These are phyloP conservation scores for Pisolithus orientalis DNA, from an alignment of 768 basidiomycete species.

Conservation along the genomic window DNA sequence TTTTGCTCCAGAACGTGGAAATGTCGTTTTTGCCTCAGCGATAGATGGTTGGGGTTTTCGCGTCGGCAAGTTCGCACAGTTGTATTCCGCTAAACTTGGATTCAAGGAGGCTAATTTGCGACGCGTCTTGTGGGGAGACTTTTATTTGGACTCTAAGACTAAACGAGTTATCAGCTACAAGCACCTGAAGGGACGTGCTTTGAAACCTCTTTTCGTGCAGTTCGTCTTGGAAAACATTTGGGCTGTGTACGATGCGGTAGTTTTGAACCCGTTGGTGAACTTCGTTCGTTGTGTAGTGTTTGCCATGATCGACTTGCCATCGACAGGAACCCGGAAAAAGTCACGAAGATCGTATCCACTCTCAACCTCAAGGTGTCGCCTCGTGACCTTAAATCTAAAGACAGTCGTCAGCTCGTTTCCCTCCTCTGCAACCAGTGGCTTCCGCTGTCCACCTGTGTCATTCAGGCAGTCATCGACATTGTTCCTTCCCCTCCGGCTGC, in stretches of 20 bases:
- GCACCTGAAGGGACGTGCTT: slow-evolving; percentile 75
- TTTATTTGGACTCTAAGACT: slow-evolving; percentile 92
- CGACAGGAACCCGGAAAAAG: slow-evolving; percentile 80
- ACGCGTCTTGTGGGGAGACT: slow-evolving; percentile 94
- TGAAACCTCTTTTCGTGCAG: slow-evolving; percentile 96
- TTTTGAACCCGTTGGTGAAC: slow-evolving; percentile 77
- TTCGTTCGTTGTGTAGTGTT: not conserved
- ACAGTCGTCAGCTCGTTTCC: slow-evolving; percentile 75
- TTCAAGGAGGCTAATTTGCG: slow-evolving; percentile 84
- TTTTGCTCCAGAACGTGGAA: slow-evolving; percentile 92
- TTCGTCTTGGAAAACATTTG: slow-evolving; percentile 96
- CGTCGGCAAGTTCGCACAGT: slow-evolving; percentile 85
- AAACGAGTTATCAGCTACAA: slow-evolving; percentile 90
- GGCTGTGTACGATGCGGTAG: slow-evolving; percentile 90
- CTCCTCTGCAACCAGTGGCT: slow-evolving; percentile 95
- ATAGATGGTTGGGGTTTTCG: slow-evolving; percentile 98
- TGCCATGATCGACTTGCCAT: slow-evolving; percentile 8
- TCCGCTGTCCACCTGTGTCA: slow-evolving; percentile 86
- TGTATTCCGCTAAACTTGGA: slow-evolving; percentile 86
- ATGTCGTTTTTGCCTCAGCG: slow-evolving; percentile 94
- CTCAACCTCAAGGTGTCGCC: slow-evolving; percentile 79
- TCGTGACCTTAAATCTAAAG: slow-evolving; percentile 89
- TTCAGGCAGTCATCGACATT: slow-evolving; percentile 87
- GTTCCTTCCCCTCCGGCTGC: slow-evolving; percentile 85
- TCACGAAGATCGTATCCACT: slow-evolving; percentile 78